Evolutionary conservation across 2,329 filamentous ascomycete genomes (phyloP), one percentile per base, ranked within the genome.

Genomic region (Monosporascus sp.): DNA sequence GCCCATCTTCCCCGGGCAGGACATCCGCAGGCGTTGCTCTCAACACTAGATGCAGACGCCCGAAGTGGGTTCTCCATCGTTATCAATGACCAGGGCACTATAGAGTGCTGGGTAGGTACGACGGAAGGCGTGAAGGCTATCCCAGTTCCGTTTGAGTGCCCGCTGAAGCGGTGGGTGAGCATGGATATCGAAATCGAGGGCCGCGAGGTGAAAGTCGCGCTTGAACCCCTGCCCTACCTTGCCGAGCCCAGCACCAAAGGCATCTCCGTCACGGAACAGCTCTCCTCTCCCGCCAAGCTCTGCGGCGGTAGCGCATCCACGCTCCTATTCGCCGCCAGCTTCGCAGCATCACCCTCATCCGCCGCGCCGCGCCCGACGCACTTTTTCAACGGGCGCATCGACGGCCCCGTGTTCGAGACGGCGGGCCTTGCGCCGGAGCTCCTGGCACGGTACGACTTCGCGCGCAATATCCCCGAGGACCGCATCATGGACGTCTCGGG

Each of bases 401-500:
- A 61, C 51, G 44, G 38, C 22, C 57, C 53, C 19, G 51, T 52
- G 31, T 31, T 51, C 6, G 20, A 46, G 19, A 37, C 49, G 22
- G 16, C 26, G 17, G 49, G 49, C 37, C 22, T 27, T 5, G 19
- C 17, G 7, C 31, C 49, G 19, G 36, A 24, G 20, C 20, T 46
- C n/a, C 49, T 51, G 26, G 49, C 24, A 19, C 43, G 36, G 27
- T 51, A 51, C 36, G 49, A 51, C 49, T 51, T 51, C 19, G 43
- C 40, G 16, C 41, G 17, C 20, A 45, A 51, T 26, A 51, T 51
- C 19, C 34, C 49, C 3, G 44, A 45, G 24, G 49, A 51, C 49
- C 40, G 27, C 22, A 63, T 60, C 31, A 26, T 53, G 41, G 64
- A 70, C 50, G 47, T 63, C 19, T 69, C 67, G 17, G 61, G 58